Percentiles rank a stretch among this genome's conserved stretches.
Evolutionary conservation across 768 basidiomycete species (phyloP).

Genomic region (Boletus vermiculosoides): DNA sequence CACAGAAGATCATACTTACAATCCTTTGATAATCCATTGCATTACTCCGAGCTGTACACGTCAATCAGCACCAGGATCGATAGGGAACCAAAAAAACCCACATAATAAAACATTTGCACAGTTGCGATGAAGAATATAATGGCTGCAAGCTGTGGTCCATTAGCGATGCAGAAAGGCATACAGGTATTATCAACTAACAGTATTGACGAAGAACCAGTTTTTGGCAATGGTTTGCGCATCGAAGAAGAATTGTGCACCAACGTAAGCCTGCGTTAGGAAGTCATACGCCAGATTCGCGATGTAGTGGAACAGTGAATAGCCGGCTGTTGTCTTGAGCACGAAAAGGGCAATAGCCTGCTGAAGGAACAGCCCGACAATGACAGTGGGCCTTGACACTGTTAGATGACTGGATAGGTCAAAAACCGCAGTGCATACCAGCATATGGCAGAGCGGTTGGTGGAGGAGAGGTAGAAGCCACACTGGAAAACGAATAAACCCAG

Average conservation of each 20-base stretch:
- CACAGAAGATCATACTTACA: conserved; percentile 44
- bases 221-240: conserved; percentile 59
- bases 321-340: conserved; percentile 81
- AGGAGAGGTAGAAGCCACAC: conserved; percentile 66
- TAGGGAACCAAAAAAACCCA: conserved; percentile 2
- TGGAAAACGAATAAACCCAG: conserved; percentile 82
- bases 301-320: conserved; percentile 82
- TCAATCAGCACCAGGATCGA: background rate
- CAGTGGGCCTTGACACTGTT: conserved; percentile 60
- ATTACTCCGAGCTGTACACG: conserved; percentile 65
- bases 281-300: conserved; percentile 78
- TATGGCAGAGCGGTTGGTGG: conserved; percentile 58
- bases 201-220: conserved; percentile 85
- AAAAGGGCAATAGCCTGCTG: conserved; percentile 88
- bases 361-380: conserved; percentile 80
- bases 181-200: conserved; percentile 40
- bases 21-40: conserved; percentile 90
- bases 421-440: conserved; percentile 57
- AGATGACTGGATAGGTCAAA: background rate
- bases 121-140: conserved; percentile 96
- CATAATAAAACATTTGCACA: conserved; percentile 87
- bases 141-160: conserved; percentile 50
- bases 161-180: conserved; percentile 14
- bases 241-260: conserved; percentile 83
- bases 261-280: conserved; percentile 66